Conservation (phyloP, 2,329 filamentous ascomycete species). For the Cladophialophora bantiana region DNA sequence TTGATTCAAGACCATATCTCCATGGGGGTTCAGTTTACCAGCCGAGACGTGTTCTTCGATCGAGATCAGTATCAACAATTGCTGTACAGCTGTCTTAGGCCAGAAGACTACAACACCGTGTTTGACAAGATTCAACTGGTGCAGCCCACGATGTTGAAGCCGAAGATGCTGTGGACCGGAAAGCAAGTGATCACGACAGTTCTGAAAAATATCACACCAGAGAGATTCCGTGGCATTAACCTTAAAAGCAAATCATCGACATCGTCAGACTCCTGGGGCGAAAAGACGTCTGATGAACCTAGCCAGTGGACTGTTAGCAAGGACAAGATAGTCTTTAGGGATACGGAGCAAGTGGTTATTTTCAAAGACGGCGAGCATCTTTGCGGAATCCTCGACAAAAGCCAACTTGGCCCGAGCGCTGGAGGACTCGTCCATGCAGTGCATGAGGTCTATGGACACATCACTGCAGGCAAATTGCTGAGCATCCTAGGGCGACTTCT, state of each 20-base stretch:
- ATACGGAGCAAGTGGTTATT: constrained; percentile 79
- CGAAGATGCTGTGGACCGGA: constrained; percentile 84
- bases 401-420: constrained; percentile 85
- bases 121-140: constrained; percentile 82
- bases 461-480: constrained; percentile 82
- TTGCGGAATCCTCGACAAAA: constrained; percentile 92
- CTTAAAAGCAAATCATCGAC: constrained; percentile 82
- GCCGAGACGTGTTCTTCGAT: constrained; percentile 88
- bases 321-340: constrained; percentile 33
- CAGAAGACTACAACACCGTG: constrained; percentile 87
- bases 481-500: constrained; percentile 88
- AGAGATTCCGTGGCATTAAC: constrained; percentile 76
- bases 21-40: constrained; percentile 89
- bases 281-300: constrained; percentile 53
- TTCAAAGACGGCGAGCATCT: constrained; percentile 88
- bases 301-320: constrained; percentile 45
- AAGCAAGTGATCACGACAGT: constrained; percentile 96
- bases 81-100: constrained; percentile 87
- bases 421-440: constrained; percentile 91
- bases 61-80: constrained; percentile 89
- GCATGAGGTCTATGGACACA: constrained; percentile 91
- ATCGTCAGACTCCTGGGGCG: constrained; percentile 78
- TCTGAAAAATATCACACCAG: constrained; percentile 86
- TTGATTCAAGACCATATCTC: constrained; percentile 98
- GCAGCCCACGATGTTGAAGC: constrained; percentile 81